A percentile compares a stretch with the other conserved stretches of the same genome.
Evolutionary conservation across 1,284 basidiomycete species (phyloP).

Genomic region (Wallemia hederae): DNA sequence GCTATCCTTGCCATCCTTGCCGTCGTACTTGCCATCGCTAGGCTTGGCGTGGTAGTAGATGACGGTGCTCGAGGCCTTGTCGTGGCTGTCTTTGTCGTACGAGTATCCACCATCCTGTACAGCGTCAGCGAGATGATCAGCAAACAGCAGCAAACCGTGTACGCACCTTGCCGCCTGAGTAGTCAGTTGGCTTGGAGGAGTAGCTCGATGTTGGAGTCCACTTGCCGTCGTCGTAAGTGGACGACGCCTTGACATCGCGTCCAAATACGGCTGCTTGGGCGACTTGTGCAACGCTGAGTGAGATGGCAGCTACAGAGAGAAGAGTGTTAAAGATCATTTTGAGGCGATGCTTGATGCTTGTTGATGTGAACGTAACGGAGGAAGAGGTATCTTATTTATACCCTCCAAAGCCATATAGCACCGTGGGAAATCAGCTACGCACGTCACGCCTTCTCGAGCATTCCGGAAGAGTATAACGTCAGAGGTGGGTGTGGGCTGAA

Average conservation of each 20-base stretch:
- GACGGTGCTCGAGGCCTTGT: neutral
- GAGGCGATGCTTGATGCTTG: neutral
- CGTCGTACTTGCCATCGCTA: neutral
- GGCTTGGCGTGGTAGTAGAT: neutral
- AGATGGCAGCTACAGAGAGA: neutral
- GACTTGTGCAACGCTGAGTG: neutral
- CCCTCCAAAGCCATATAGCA: no score
- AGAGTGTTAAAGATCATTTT: neutral
- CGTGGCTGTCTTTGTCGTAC: no score
- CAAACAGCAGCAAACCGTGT: no score
- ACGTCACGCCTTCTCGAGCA: no score
- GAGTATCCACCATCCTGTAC: no score
- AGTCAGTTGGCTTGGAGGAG: no score
- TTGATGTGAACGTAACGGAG: no score
- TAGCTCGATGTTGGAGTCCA: no score
- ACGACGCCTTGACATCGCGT: neutral
- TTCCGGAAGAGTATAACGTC: neutral
- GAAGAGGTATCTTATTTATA: neutral
- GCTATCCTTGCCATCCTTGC: neutral
- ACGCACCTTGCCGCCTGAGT: no score
- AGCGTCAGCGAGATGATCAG: no score
- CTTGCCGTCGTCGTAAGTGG: neutral
- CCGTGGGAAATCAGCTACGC: no score
- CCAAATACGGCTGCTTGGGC: neutral
- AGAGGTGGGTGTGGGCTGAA: neutral